Evolutionary conservation across 352 stramenopile species (phyloP), one percentile per base, ranked within the genome.

Genomic region (Phytophthora boehmeriae): DNA sequence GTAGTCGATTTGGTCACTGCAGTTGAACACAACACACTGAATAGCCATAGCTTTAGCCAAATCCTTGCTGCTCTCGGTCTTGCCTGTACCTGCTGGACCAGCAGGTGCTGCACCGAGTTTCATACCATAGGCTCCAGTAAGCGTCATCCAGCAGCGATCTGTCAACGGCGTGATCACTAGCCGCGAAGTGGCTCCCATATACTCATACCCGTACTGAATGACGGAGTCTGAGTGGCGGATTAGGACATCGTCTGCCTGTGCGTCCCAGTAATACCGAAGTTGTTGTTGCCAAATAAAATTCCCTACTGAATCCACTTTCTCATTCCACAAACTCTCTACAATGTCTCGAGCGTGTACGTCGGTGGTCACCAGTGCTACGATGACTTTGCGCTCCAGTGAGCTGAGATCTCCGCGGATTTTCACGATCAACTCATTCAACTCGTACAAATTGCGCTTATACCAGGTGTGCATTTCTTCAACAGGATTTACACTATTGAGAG

Each of bases 1-100:
- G 76, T 98, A 98, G 74, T 99, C 96, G 42, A 99, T 92, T 23
- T 96, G 78, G 59, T 99, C 95, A 23, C 84, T 97, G 67, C 96
- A 99, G 73, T 98, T 98, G 76, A 98, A 98, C 8, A 98, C 95
- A 14, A 98, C 88, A 49, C 92, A 98, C 60, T 97, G 94, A 47
- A 97, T 95, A 6, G 92, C 94, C 73, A 98, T 86, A 13, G 93
- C 90, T 64, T 98, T 98, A 14, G 89, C 94, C 10, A 98, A 68
- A 68, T 98, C 96, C 60, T 99, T 99, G 23, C 87, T 98, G 19
- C 90, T 98, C 74, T 99, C 96, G 0, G 96, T 99, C 68, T 99
- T 99, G 1, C 96, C 96, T 0, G 96, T 99, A 3, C 96, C 96
- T n/a, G 96, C 96, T 2, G 96, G 96, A 1, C 95, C 96, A 8